Evolutionary conservation across 495 filamentous ascomycete genomes (phyloP), one percentile per base, ranked within the genome.

Genomic region (Penicillium verhagenii): DNA sequence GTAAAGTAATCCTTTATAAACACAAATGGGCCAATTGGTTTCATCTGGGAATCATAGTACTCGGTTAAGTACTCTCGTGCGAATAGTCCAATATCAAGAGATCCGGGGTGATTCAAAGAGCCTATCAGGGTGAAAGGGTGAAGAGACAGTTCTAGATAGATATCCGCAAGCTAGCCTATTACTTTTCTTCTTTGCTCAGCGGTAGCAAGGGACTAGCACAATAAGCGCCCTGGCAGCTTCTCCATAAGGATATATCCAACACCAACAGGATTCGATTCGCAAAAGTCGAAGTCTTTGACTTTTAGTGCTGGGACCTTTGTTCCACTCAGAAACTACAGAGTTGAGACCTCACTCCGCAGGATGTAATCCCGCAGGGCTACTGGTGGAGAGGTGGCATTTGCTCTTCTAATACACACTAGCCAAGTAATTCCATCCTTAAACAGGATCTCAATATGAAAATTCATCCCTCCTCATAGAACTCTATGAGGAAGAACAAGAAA

Each of bases 181-280:
- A 79, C 56, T 45, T 69, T 73, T 18, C 47, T 46, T 50, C 58
- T 68, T 31, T 74, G 66, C 53, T 62, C 44, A 16, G 52, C 14
- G 33, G 54, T 64, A 16, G n/a, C 5, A 6, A 19, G 9, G 18
- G 10, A 6, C 19, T 60, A 45, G 24, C 64, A 40, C 24, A 75
- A 39, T 5, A 69, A 66, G 23, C 52, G 66, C 0, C 75, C 73
- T 21, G 57, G 39, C 47, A 77, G n/a, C 57, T 74, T 77, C 37
- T 78, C 72, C 68, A 77, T 72, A 13, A 76, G 64, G 23, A 79
- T 74, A 72, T 58, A 58, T 29, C 43, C 56, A 21, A 65, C 52
- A 18, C 74, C 72, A 38, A 75, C 63, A 33, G 65, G 65, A 40
- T 75, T 76, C 4, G 26, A 5, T n/a, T 64, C 64, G 55, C 67